Percentiles rank a stretch among this genome's conserved stretches.
phyloP scores from a whole-genome alignment of 768 basidiomycete genomes.

The Hygrocybe punicea region DNA sequence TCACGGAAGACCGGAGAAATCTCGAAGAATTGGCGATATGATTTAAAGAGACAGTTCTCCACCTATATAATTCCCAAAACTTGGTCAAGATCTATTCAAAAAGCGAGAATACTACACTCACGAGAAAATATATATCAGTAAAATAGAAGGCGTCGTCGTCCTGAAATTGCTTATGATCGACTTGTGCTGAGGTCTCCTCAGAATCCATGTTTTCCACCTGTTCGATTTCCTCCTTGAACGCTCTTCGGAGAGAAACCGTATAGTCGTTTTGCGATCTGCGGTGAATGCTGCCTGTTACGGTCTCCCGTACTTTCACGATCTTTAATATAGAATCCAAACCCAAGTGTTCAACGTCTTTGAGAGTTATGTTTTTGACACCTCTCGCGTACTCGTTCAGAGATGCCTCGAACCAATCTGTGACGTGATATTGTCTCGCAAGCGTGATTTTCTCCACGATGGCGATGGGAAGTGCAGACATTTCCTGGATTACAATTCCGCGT shows the following conservation, averaged over 20 bases:
- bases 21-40: slow-evolving; percentile 34
- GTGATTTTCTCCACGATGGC: background rate
- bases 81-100: too few species aligned
- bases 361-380: slow-evolving; percentile 26
- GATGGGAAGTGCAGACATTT: background rate
- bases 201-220: too few species aligned
- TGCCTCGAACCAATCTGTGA: background rate
- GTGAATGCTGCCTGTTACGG: background rate
- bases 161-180: too few species aligned
- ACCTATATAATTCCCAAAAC: too few species aligned
- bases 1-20: slow-evolving; percentile 26
- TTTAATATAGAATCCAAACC: slow-evolving; percentile 23
- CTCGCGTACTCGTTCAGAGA: background rate
- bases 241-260: background rate
- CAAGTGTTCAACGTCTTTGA: slow-evolving; percentile 23
- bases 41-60: slow-evolving; percentile 37
- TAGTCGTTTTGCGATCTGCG: background rate
- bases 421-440: background rate
- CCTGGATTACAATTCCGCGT: background rate
- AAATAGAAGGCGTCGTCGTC: too few species aligned
- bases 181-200: too few species aligned
- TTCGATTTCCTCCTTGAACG: too few species aligned
- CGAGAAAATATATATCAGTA: too few species aligned
- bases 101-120: too few species aligned
- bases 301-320: background rate